Conservation (phyloP, 805 yeast species). For the Danielia oregonensis region DNA sequence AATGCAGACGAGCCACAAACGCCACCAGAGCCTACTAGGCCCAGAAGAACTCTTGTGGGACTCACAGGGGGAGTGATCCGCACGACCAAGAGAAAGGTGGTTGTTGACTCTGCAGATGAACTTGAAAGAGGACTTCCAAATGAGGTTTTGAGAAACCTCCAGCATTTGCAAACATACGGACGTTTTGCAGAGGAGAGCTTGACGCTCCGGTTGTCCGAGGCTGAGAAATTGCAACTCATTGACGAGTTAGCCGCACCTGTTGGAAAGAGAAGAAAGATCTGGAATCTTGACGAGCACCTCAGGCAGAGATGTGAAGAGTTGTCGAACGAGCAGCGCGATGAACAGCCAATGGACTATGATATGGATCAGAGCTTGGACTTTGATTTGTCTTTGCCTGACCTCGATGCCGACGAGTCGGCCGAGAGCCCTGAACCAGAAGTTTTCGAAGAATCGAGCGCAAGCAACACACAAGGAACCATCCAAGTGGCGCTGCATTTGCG, state of each 20-base stretch:
- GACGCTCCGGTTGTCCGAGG: conserved; percentile 25
- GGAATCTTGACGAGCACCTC: conserved; percentile 29
- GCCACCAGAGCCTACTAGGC: conserved; percentile 18
- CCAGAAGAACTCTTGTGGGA: conserved; percentile 28
- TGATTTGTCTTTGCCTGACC: conserved; percentile 24
- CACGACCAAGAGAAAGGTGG: conserved; percentile 44
- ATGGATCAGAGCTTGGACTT: conserved; percentile 21
- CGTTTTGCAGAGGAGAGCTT: conserved; percentile 17
- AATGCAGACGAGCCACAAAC: conserved; percentile 22
- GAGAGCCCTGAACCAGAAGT: conserved; percentile 20
- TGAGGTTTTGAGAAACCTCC: conserved; percentile 30
- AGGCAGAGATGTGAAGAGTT: conserved; percentile 27
- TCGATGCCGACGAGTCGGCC: conserved; percentile 21
- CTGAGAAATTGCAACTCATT: conserved; percentile 32
- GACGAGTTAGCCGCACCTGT: conserved; percentile 31
- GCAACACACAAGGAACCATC: conserved; percentile 46
- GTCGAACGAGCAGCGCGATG: conserved; percentile 18
- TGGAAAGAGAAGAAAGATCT: conserved; percentile 22
- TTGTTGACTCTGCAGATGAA: conserved; percentile 43
- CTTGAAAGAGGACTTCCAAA: conserved; percentile 41
- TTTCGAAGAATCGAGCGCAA: conserved; percentile 17
- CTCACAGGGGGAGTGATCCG: conserved; percentile 41
- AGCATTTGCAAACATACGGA: conserved; percentile 20
- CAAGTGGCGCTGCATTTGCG: conserved; percentile 51
- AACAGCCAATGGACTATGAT: conserved; percentile 9